Evolutionary conservation across 257 asterid species (phyloP), one percentile per base, ranked within the genome.

Genomic region (Eucommia ulmoides): DNA sequence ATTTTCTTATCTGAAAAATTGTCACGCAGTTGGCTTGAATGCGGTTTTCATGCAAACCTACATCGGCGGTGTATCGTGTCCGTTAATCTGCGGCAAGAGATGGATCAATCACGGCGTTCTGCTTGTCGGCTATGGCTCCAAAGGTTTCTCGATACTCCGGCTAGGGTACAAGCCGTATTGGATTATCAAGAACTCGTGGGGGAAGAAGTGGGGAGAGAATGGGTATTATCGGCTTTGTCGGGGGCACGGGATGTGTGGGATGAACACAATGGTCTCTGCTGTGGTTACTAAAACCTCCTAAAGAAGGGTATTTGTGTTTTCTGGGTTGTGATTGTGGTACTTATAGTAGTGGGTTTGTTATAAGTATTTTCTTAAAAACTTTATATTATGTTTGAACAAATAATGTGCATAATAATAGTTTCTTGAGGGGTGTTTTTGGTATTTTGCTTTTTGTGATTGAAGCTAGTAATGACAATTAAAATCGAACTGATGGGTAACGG

Each of bases 121-220:
- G 4, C 78, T 86, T 0, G 94, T 86, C 0, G 96, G 94, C 22
- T 86, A 86, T 33, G 87, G 83, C n/a, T 68, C 82, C 0, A 78
- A 47, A 21, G 96, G 94, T 20, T 86, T 22, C 73, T 86, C 96
- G 1, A 74, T 86, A 15, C 64, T 86, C 33, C 67, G 94, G 23
- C 38, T 86, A 2, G 71, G 87, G 54, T 46, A 74, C 75, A 79
- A 78, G 63, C 93, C 86, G 3, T 86, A 80, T 19, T 86, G 96
- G 93, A 72, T 78, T 45, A 73, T 86, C 63, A 86, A 86, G 83
- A 86, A 86, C 66, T 86, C 94, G 20, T 83, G 96, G 96, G 94
- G 94, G 6, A 61, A 66, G 59, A 63, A 61, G 0, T 86, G 96
- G 96, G 94, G 96, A 0, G 96, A 86, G 50, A 53, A 68, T 0